Evolutionary conservation across 768 basidiomycete species (phyloP), one percentile per base, ranked within the genome.

Genomic region (Boletellus ananas): DNA sequence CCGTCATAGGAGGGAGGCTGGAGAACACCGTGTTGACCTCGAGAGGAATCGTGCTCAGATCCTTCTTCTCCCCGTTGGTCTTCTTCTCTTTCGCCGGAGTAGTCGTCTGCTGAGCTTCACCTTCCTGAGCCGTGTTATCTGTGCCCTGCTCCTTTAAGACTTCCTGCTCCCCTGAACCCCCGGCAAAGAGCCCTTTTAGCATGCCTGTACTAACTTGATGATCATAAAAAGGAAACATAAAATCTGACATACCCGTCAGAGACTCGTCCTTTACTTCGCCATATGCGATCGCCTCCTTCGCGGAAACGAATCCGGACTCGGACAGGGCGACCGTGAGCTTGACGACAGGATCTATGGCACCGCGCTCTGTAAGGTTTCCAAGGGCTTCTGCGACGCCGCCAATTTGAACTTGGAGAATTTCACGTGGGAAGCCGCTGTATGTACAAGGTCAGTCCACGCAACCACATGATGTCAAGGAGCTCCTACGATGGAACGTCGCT

Each of bases 141-240:
- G 16, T 39, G 11, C 59, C 37, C 62, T 61, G 37, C 69, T 62
- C 21, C 66, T 74, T 35, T 67, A 64, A 33, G 38, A 53, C 55
- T 21, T 68, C 58, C 47, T 66, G 57, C 45, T 61, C 59, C 4
- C 74, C 73, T 44, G 76, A 65, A 45, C 79, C 77, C 39, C 75
- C 80, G 27, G 87, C 87, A 61, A 97, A 95, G 52, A 99, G 70
- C 36, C 83, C 85, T 72, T 94, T 96, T 51, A 99, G 71, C 71
- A 89, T 93, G 50, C 88, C 92, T 83, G 58, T 34, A 23, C 43
- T 36, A 44, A 41, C 43, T 56, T 43, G 37, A 57, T 60, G 35
- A 59, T 49, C 31, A 39, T 44, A 20, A 40, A 52, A 35, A 43
- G 25, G 23, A 31, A 13, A 40, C 36, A 12, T 7, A 17, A 40